These are phyloP conservation scores for Leccinum broughii DNA, from an alignment of 768 basidiomycete genomes.

Conservation along the genomic window DNA sequence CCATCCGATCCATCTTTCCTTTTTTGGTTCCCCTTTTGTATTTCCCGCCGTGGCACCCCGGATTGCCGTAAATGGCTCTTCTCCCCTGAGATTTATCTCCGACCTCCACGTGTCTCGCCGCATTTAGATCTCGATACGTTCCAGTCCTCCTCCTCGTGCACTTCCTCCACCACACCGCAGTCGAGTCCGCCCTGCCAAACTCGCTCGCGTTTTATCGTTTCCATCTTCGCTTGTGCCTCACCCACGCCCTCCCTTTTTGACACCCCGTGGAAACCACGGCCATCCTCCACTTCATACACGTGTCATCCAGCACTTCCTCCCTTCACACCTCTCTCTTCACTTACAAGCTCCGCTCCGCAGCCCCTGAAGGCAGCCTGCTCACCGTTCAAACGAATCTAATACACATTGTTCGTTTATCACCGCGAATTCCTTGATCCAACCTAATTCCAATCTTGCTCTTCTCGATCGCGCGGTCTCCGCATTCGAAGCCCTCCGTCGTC, in stretches of 20 bases:
- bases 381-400: conserved; percentile 6
- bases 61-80: conserved; percentile 27
- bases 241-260: neutral
- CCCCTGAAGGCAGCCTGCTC: conserved; percentile 6
- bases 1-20: conserved; percentile 22
- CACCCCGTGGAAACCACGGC: conserved; percentile 29
- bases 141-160: conserved; percentile 15
- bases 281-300: conserved; percentile 13
- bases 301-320: conserved; percentile 21
- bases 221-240: conserved; percentile 13
- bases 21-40: conserved; percentile 16
- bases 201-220: conserved; percentile 2
- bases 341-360: conserved; percentile 18
- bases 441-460: conserved; percentile 25
- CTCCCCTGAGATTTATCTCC: conserved; percentile 29
- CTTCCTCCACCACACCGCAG: conserved; percentile 19
- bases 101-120: conserved; percentile 28
- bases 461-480: conserved; percentile 28
- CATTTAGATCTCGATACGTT: conserved; percentile 23
- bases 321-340: conserved; percentile 22
- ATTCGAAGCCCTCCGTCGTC: conserved; percentile 7
- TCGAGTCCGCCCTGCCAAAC: conserved; percentile 13
- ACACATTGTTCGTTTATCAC: conserved; percentile 12
- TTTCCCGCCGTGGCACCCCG: conserved; percentile 31
- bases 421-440: conserved; percentile 19